Conservation (phyloP, 2,329 filamentous ascomycete species). For the Trichoderma aggressivum region DNA sequence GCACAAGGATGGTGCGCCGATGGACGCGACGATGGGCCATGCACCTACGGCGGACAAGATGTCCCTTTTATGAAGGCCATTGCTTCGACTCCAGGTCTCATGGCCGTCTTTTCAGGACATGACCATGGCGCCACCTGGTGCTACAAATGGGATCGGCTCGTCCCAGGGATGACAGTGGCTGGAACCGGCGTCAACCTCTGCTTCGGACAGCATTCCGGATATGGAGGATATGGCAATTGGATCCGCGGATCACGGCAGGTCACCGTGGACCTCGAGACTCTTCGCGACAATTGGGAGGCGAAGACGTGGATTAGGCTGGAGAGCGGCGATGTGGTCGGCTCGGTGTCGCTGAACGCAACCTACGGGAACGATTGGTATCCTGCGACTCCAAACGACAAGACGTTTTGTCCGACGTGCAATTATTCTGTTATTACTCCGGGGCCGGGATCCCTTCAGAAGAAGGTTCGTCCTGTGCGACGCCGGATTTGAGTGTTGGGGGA, state of each 20-base stretch:
- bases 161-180: slow-evolving; percentile 32
- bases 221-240: slow-evolving; percentile 67
- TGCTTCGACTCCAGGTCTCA: slow-evolving; percentile 50
- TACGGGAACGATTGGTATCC: slow-evolving; percentile 56
- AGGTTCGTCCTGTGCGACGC: neutral
- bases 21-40: slow-evolving; percentile 36
- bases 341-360: slow-evolving; percentile 55
- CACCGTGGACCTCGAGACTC: slow-evolving; percentile 41
- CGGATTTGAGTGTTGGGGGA: neutral
- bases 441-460: slow-evolving; percentile 9
- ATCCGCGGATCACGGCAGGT: slow-evolving; percentile 59
- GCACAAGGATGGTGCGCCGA: slow-evolving; percentile 45
- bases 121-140: slow-evolving; percentile 64
- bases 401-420: slow-evolving; percentile 26
- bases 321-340: slow-evolving; percentile 48
- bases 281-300: slow-evolving; percentile 37
- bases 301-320: slow-evolving; percentile 63
- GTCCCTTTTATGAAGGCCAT: slow-evolving; percentile 61
- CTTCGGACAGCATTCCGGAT: slow-evolving; percentile 65
- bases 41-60: slow-evolving; percentile 50
- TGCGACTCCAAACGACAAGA: slow-evolving; percentile 37
- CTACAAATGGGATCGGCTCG: slow-evolving; percentile 44
- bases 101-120: slow-evolving; percentile 61
- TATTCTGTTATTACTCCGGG: slow-evolving; percentile 19
- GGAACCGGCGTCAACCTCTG: slow-evolving; percentile 49